Base-by-base conservation (phyloP, 805 yeast species). In the Ogataea corticis region DNA sequence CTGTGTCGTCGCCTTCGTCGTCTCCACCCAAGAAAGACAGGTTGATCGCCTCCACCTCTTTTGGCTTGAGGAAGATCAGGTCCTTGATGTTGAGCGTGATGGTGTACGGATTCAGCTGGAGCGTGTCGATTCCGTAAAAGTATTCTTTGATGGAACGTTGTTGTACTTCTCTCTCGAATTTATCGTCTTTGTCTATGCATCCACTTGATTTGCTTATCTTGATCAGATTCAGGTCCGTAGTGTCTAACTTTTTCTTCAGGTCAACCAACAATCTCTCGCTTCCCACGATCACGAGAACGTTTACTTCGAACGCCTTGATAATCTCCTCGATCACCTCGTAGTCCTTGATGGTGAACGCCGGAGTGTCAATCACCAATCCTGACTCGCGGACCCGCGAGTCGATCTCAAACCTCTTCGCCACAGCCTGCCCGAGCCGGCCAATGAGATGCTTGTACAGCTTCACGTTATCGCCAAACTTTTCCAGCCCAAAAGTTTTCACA, bases 91-190 rank as follows among this genome's bases (percentile, higher is more conserved):
- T 88, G 2, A 83, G 81, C 17, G 90, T 88, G 1, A 89, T 79
- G 4, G 95, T 86, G 64, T 83, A 91, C 2, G 99, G 98, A 15
- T 95, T 84, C 42, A 94, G 72, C 4, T 82, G 79, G 4, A 80
- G 75, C 36, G 74, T 74, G 15, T 74, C 66, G 5, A 77, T 77
- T 2, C 99, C 99, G 60, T 94, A 89, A 58, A 94, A 94, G 64
- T 94, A 94, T 59, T 91, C 95, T 59, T 82, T 81, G 43, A 92
- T 89, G 4, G 84, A 71, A 33, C 79, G 75, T 56, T 90, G 88
- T 63, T 92, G 98, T 17, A 76, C 43, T 30, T 83, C 79, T 58
- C 98, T 74, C 30, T 74, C 70, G 60, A 72, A 89, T 11, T 78
- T 70, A 43, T 83, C 92, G 48, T 85, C 92, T 23, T 78, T 73